Conservation (phyloP, 2,329 filamentous ascomycete genomes). For the Stagonosporopsis rhizophila region DNA sequence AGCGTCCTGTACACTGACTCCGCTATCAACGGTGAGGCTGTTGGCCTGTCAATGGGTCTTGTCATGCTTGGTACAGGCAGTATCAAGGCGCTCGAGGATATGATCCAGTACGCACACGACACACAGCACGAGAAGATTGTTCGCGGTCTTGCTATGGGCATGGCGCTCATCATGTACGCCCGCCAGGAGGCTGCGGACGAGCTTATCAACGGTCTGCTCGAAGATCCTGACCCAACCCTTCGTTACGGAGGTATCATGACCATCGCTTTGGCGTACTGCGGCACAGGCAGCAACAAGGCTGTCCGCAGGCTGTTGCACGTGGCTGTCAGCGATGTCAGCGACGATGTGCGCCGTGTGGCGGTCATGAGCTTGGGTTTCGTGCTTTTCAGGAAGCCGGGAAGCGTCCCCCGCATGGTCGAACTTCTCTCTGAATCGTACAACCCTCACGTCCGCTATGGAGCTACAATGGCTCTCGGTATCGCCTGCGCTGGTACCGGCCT, state of each 20-base stretch:
- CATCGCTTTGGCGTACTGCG: constrained; percentile 96
- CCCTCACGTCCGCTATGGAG: constrained; percentile 96
- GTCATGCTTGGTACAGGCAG: constrained; percentile 99
- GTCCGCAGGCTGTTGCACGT: constrained; percentile 94
- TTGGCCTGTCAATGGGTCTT: constrained; percentile 93
- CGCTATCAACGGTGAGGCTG: constrained; percentile 94
- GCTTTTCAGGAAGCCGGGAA: constrained; percentile 95
- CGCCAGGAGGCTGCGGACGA: constrained; percentile 94
- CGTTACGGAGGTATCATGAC: constrained; percentile 98
- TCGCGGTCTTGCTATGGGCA: constrained; percentile 90
- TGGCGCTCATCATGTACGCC: constrained; percentile 98
- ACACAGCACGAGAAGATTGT: constrained; percentile 99
- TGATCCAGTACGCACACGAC: constrained; percentile 97
- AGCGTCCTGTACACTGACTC: constrained; percentile 90
- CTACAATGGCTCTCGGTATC: constrained; percentile 97
- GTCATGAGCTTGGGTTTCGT: constrained; percentile 99
- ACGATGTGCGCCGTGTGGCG: constrained; percentile 93
- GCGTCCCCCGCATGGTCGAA: constrained; percentile 98
- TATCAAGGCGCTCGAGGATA: constrained; percentile 88
- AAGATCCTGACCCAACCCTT: constrained; percentile 90
- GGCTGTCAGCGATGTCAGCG: constrained; percentile 96
- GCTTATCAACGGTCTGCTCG: constrained; percentile 89
- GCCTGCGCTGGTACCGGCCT: constrained; percentile 96
- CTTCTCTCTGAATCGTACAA: constrained; percentile 98
- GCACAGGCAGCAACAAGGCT: constrained; percentile 97